These are phyloP conservation scores for Trypanosoma vivax DNA, from an alignment of 208 protist species.

Conservation along the genomic window DNA sequence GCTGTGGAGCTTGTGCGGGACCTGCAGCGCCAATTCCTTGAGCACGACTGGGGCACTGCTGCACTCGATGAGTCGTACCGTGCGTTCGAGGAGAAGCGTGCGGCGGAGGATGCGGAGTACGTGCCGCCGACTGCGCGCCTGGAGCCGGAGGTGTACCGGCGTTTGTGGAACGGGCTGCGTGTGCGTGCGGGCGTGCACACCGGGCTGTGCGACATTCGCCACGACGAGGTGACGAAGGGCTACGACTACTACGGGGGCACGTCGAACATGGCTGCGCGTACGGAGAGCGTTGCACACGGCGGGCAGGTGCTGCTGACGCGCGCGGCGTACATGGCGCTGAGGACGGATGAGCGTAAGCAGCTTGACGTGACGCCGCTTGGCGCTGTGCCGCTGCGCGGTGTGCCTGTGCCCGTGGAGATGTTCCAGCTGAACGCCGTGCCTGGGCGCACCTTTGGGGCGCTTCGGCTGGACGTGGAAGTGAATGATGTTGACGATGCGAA, in stretches of 20 bases:
- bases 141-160: slow-evolving; percentile 20
- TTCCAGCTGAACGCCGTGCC: slow-evolving; percentile 39
- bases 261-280: neutral
- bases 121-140: slow-evolving; percentile 24
- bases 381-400: slow-evolving; percentile 31
- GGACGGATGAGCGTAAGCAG: slow-evolving; percentile 27
- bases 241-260: slow-evolving; percentile 3
- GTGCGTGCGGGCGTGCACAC: slow-evolving; percentile 53
- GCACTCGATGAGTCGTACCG: slow-evolving; percentile 36
- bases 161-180: slow-evolving; percentile 35
- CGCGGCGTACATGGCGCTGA: slow-evolving; percentile 20
- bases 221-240: slow-evolving; percentile 34
- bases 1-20: neutral
- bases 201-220: slow-evolving; percentile 42
- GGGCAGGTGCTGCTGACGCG: slow-evolving; percentile 5
- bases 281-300: slow-evolving; percentile 1
- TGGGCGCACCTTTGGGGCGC: slow-evolving; percentile 24
- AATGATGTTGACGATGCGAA: too few relatives aligned
- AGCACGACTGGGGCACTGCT: slow-evolving; percentile 35
- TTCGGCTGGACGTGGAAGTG: slow-evolving; percentile 49
- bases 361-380: slow-evolving; percentile 14
- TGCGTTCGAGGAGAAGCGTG: slow-evolving; percentile 24
- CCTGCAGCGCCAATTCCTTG: slow-evolving; percentile 13
- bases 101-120: slow-evolving; percentile 11
- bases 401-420: slow-evolving; percentile 38